Evolutionary conservation across 202 grass and related monocot species (phyloP).

Genomic region (Digitaria exilis): DNA sequence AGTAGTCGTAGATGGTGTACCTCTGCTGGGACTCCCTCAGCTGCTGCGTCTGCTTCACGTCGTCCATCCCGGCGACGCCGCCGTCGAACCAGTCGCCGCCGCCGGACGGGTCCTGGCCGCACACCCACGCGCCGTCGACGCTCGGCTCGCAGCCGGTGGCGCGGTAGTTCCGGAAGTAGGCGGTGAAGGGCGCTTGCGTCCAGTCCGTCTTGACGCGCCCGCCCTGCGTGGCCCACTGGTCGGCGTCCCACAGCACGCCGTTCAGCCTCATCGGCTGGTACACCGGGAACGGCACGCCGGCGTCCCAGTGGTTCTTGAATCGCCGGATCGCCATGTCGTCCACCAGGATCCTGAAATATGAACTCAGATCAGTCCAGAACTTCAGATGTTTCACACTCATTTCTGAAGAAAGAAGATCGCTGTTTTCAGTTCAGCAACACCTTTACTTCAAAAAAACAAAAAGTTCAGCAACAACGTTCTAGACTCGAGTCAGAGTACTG

Average conservation of each 20-base stretch:
- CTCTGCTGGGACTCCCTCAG: slow-evolving; percentile 60
- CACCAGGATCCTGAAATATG: slow-evolving; percentile 65
- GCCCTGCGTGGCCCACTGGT: slow-evolving; percentile 70
- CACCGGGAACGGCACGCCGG: slow-evolving; percentile 63
- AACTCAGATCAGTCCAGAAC: too few species aligned
- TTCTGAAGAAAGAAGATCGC: background rate
- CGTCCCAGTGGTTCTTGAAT: slow-evolving; percentile 66
- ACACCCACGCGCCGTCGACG: slow-evolving; percentile 14
- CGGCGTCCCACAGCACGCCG: slow-evolving; percentile 72
- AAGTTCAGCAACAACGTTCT: too few species aligned
- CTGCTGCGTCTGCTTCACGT: slow-evolving; percentile 45
- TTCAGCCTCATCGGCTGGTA: slow-evolving; percentile 72
- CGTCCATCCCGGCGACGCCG: slow-evolving; percentile 34
- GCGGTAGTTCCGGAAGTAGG: slow-evolving; percentile 63
- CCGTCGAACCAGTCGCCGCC: slow-evolving; percentile 45
- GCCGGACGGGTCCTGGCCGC: slow-evolving; percentile 29
- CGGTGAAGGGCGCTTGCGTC: slow-evolving; percentile 71
- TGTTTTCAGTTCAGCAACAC: background rate
- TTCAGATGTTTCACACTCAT: background rate
- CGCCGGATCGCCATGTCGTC: slow-evolving; percentile 69
- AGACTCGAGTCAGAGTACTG: too few species aligned
- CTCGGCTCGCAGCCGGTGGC: slow-evolving; percentile 30
- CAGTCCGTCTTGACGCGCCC: slow-evolving; percentile 76
- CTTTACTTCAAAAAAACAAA: too few species aligned
- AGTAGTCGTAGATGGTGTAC: slow-evolving; percentile 80